Base-by-base conservation (phyloP, 2,329 filamentous ascomycete species). In the Neobulgaria alba region DNA sequence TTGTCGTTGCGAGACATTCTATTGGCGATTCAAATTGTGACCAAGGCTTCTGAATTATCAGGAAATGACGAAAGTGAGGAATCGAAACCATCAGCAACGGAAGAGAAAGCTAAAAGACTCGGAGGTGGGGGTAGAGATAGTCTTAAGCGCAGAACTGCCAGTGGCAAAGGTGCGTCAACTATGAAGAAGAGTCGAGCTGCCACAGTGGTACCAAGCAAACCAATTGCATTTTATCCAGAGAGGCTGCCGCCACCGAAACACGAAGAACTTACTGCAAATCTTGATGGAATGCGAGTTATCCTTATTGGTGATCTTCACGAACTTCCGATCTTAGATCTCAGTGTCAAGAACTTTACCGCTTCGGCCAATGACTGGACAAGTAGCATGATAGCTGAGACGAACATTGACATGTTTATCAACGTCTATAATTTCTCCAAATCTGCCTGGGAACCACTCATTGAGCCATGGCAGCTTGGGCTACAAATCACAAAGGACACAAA, bases 351-450 rank as follows among this genome's bases (percentile, higher is more conserved):
- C 39, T 96, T 96, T 57, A 84, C 78, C 4, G 75, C 90, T 2
- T 79, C 83, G 33, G 85, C 93, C 3, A 79, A 83, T 50, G 87
- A 98, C 58, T 99, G 92, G 92, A 90, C 90, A 1, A 82, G 80
- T 4, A 82, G 81, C 16, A 72, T 98, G 61, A 88, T 81, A 55
- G 90, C 86, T 0, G 87, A 95, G 57, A 85, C 87, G 0, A 83
- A 78, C n/a, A 80, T 98, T 35, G 87, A 95, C 48, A 87, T 90
- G 49, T 95, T 95, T 62, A 77, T 93, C 54, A 98, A 96, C 56
- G 82, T 98, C 18, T 98, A 95, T 70, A 98, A 98, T 63, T 98
- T 98, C 64, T 92, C 92, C 10, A 98, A 98, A 61, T 98, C 92
- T 0, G 87, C 88, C 3, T 98, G 92, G 92, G 92, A 98, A 61